phyloP scores from a whole-genome alignment of 1,284 basidiomycete genomes.

The Coniophora puteana region DNA sequence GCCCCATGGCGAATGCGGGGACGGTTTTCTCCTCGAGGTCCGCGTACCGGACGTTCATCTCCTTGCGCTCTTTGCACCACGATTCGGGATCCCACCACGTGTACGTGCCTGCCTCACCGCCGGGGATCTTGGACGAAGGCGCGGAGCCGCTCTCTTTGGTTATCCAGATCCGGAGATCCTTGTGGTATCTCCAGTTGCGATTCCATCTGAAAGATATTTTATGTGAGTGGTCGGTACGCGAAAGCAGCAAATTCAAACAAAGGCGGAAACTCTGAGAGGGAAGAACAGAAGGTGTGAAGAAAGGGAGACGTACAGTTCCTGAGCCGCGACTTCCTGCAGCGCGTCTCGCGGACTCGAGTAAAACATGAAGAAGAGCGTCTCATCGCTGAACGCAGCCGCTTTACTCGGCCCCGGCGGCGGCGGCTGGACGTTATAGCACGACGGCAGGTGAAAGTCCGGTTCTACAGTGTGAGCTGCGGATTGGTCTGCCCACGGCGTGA shows the following conservation, averaged over 20 bases:
- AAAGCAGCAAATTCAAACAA: constrained; percentile 1
- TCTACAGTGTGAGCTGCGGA: constrained; percentile 81
- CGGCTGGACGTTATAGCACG: constrained; percentile 93
- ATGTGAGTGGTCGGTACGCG: constrained; percentile 9
- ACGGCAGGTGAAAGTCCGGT: constrained; percentile 89
- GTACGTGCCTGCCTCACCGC: constrained; percentile 87
- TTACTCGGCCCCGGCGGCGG: constrained; percentile 87
- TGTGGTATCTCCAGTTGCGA: constrained; percentile 98
- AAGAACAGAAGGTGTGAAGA: not conserved
- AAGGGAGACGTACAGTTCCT: constrained; percentile 78
- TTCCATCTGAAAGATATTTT: constrained; percentile 61
- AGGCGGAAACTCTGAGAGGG: constrained; percentile 1
- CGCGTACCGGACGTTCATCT: constrained; percentile 83
- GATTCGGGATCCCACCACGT: constrained; percentile 90
- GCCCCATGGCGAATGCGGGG: constrained; percentile 56
- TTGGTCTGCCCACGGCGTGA: constrained; percentile 95
- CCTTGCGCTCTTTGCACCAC: constrained; percentile 85
- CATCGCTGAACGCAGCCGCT: constrained; percentile 89
- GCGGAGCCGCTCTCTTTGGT: constrained; percentile 87
- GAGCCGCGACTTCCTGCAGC: constrained; percentile 92
- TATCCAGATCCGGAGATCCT: constrained; percentile 92
- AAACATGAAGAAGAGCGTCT: constrained; percentile 99
- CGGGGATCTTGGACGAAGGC: constrained; percentile 83
- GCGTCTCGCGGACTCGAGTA: constrained; percentile 93
- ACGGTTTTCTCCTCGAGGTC: constrained; percentile 83